Evolutionary conservation across 257 asterid species (phyloP).

Genomic region (Eucommia ulmoides): DNA sequence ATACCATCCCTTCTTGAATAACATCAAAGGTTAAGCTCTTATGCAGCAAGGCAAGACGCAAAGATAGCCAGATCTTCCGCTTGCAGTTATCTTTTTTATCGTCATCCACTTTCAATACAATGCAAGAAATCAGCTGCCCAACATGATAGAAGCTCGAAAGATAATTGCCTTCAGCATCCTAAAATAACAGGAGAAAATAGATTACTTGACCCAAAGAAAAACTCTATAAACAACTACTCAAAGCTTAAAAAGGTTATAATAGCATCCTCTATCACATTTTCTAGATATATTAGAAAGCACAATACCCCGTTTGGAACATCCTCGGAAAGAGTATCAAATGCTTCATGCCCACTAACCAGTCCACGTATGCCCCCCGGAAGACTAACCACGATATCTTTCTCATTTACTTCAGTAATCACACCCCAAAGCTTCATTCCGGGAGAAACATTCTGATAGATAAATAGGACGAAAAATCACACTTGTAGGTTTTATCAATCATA

Average conservation of each 20-base stretch:
- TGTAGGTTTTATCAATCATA: too few species aligned
- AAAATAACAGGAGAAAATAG: too few species aligned
- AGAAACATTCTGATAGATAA: constrained; percentile 78
- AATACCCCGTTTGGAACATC: constrained; percentile 32
- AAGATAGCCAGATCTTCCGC: constrained; percentile 89
- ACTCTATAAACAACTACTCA: too few species aligned
- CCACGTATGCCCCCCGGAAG: constrained; percentile 98
- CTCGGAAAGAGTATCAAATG: constrained; percentile 43
- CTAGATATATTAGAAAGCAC: too few species aligned
- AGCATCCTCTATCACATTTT: too few species aligned
- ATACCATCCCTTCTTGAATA: constrained; percentile 95
- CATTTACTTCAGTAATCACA: constrained; percentile 80
- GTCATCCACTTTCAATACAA: constrained; percentile 66
- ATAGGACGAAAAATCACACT: too few species aligned
- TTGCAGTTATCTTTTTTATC: constrained; percentile 71
- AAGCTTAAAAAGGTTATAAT: too few species aligned
- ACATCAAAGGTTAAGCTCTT: constrained; percentile 60
- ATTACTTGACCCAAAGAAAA: too few species aligned
- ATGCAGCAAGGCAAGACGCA: constrained; percentile 62
- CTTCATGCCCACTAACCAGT: constrained; percentile 78
- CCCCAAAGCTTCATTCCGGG: constrained; percentile 98
- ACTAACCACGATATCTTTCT: constrained; percentile 77
- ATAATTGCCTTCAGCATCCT: constrained; percentile 36
- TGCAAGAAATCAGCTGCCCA: constrained; percentile 88
- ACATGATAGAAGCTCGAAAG: constrained; percentile 58